These are phyloP conservation scores for Aspergillus terreus DNA, from an alignment of 2,329 filamentous ascomycete species.

Conservation along the genomic window DNA sequence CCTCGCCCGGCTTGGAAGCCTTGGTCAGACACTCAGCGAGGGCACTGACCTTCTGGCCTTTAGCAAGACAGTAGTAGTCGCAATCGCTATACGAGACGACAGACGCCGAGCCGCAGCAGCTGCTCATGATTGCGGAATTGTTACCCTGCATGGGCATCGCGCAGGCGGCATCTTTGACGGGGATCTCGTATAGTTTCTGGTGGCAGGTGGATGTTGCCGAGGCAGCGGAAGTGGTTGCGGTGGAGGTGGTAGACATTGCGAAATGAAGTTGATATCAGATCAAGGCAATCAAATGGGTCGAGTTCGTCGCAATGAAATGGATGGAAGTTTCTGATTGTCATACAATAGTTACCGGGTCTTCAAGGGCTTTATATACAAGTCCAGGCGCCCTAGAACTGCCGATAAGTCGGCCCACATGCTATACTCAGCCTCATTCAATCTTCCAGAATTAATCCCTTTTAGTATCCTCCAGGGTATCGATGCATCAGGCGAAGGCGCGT, in stretches of 20 bases:
- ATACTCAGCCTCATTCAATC: too few relatives aligned
- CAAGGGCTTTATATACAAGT: too few relatives aligned
- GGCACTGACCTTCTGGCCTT: conserved; percentile 15
- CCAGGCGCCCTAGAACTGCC: too few relatives aligned
- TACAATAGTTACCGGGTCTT: too few relatives aligned
- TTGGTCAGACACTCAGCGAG: conserved; percentile 21
- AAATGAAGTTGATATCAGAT: neutral
- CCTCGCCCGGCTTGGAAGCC: conserved; percentile 15
- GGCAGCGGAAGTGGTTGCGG: conserved; percentile 13
- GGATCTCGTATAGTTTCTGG: conserved; percentile 20
- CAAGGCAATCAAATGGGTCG: too few relatives aligned
- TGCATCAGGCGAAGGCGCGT: too few relatives aligned
- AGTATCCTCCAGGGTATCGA: too few relatives aligned
- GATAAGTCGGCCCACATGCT: too few relatives aligned
- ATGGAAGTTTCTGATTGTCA: too few relatives aligned
- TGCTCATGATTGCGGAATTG: conserved; percentile 19
- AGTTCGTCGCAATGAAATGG: too few relatives aligned
- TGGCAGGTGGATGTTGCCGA: conserved; percentile 18
- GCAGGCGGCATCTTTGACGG: conserved; percentile 21
- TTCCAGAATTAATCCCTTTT: too few relatives aligned
- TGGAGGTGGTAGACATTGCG: conserved; percentile 8
- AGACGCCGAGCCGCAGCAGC: conserved; percentile 17
- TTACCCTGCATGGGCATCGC: conserved; percentile 19
- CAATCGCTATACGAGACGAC: conserved; percentile 20
- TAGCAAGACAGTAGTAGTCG: conserved; percentile 22